Base-by-base conservation (phyloP, 345 rosid genomes). In the Salix dunnii region DNA sequence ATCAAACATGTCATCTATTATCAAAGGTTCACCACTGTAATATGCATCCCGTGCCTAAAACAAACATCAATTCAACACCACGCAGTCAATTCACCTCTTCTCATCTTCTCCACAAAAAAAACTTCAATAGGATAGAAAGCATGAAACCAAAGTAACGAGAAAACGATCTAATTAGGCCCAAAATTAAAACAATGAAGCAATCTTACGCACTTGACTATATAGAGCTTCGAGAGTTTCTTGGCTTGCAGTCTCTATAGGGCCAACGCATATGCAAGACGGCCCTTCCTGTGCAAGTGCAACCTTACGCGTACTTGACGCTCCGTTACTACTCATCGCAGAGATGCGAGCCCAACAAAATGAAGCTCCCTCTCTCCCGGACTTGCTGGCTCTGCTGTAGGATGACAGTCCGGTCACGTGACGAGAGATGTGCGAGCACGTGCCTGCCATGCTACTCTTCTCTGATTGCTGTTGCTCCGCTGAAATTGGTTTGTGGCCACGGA, bases 171-270 rank as follows among this genome's bases (percentile, higher is more conserved):
- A 14, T 46, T 46, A 46, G 49, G 49, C 49, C 35, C 4, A 40
- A 70, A 70, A 43, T 31, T 30, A 16, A 12, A 77, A 64, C 31
- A 36, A 9, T 28, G 23, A 23, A 31, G 72, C 16, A 35, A 51
- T 43, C 6, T 58, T 8, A 58, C 63, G 66, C 78, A 92, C 97
- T 77, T 94, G 98, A 73, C 79, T 72, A 78, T 95, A 95, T 28
- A 95, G 97, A 78, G 99, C 99, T 88, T 93, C 99, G 1, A 95
- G 84, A n/a, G 96, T 90, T 87, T 95, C 97, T 85, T 93, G 81
- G 42, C 93, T 90, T 40, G 99, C 99, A 38, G 97, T 91, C 78
- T 95, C 97, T 35, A 95, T 77, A 6, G 97, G 99, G 25, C 99
- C 99, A 36, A 93, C 97, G 86, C 73, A 94, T 76, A 90, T 82